Evolutionary conservation across 1,139 yeast species (phyloP).

Genomic region (Candida tropicalis): DNA sequence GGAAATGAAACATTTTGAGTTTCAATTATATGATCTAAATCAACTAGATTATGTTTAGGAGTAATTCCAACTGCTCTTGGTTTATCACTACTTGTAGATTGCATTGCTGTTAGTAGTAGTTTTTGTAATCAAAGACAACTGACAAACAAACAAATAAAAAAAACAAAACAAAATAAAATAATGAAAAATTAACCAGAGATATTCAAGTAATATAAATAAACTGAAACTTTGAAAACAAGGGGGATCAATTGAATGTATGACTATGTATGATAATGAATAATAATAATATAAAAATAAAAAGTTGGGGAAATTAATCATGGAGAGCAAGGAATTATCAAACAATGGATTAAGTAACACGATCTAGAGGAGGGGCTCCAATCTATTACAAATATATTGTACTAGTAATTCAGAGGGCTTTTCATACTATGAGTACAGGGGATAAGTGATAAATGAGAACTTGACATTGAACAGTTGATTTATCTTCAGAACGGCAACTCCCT

Average conservation of each 20-base stretch:
- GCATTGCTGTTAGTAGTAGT: neutral
- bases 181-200: too few species aligned
- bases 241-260: neutral
- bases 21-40: conserved; percentile 5
- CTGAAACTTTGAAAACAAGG: neutral
- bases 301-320: neutral
- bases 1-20: conserved; percentile 5
- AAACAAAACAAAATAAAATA: neutral
- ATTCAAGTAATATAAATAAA: too few species aligned
- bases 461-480: too few species aligned
- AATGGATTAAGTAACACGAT: too few species aligned
- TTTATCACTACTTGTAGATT: neutral
- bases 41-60: conserved; percentile 2
- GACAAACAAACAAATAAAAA: neutral
- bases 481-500: too few species aligned
- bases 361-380: too few species aligned
- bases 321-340: neutral
- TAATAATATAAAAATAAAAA: neutral
- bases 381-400: too few species aligned
- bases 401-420: too few species aligned
- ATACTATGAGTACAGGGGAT: too few species aligned
- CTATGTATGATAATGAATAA: neutral
- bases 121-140: too few species aligned
- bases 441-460: too few species aligned
- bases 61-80: neutral